Evolutionary conservation across 495 filamentous ascomycete species (phyloP).

Genomic region (Astrocystis sublimbata): DNA sequence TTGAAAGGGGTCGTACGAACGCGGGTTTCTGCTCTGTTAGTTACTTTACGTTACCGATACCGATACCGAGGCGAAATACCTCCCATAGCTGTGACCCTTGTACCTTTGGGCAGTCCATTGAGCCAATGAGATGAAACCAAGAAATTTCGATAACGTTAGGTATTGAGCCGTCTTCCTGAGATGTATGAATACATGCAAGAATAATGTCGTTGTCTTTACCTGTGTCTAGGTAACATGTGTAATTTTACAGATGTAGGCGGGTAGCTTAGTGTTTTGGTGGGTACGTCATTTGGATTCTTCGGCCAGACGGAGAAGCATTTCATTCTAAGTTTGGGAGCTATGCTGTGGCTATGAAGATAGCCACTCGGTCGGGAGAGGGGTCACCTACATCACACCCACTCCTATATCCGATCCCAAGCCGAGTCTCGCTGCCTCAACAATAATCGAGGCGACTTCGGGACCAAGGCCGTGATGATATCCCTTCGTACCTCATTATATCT

Average conservation of each 20-base stretch:
- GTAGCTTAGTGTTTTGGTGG: neutral
- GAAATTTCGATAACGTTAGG: neutral
- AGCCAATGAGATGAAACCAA: neutral
- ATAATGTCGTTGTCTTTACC: neutral
- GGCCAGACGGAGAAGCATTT: slow-evolving; percentile 1
- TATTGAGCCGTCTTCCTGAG: neutral
- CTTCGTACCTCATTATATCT: neutral
- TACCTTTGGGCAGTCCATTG: too few relatives aligned
- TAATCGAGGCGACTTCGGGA: neutral
- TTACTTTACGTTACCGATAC: neutral
- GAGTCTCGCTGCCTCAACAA: neutral
- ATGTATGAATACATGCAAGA: neutral
- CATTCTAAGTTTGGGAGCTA: neutral
- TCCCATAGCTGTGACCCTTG: neutral
- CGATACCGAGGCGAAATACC: neutral
- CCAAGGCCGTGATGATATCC: neutral
- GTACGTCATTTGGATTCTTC: slow-evolving; percentile 14
- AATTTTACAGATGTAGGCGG: neutral
- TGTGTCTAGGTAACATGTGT: neutral
- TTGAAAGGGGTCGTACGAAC: neutral
- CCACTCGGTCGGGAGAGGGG: neutral
- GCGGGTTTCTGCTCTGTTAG: neutral
- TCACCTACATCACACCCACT: neutral
- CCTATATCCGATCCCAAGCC: neutral
- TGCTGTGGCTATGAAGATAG: neutral